Evolutionary conservation across 805 yeast species (phyloP), one percentile per base, ranked within the genome.

Genomic region (Saturnispora halmiae): DNA sequence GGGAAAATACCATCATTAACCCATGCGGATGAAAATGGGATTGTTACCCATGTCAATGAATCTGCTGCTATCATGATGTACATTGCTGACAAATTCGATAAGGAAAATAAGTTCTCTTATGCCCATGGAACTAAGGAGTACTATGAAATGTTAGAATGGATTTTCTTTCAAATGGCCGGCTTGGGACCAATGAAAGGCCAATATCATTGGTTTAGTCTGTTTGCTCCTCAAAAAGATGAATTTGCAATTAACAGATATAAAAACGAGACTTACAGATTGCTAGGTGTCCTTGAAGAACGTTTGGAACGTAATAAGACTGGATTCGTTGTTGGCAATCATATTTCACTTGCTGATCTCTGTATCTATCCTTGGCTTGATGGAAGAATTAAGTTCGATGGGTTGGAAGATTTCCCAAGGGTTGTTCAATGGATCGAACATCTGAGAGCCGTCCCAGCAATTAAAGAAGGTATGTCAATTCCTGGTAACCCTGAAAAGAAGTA

Each of bases 121-220:
- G 60, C 57, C 21, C 46, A 52, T 5, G 66, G 63, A 2, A 56
- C 75, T 21, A 54, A 51, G 5, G 51, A 57, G 34, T 78, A 77
- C 55, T 79, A 73, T 57, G 68, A 65, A 47, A 69, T 70, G 53
- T 52, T 70, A 48, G 75, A 74, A 46, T 68, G 79, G 70, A 47
- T 71, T 7, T 64, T 65, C 32, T 77, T 74, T 65, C 80, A 75
- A 49, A 67, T 72, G 61, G 76, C 79, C 46, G 73, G 74, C 6
- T 58, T 71, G 31, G 79, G 79, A 25, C 82, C 83, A 42, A 73
- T 69, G 68, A 77, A 70, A 51, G 83, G 84, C 9, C 82, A 77
- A 53, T 73, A 72, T 31, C 54, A 58, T 45, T 77, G 71, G 52
- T 79, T 77, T 52, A 30, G 44, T 2, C 15, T 41, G 4, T 66